These are phyloP conservation scores for Carex scoparia DNA, from an alignment of 176 grass and related monocot species.

Conservation along the genomic window DNA sequence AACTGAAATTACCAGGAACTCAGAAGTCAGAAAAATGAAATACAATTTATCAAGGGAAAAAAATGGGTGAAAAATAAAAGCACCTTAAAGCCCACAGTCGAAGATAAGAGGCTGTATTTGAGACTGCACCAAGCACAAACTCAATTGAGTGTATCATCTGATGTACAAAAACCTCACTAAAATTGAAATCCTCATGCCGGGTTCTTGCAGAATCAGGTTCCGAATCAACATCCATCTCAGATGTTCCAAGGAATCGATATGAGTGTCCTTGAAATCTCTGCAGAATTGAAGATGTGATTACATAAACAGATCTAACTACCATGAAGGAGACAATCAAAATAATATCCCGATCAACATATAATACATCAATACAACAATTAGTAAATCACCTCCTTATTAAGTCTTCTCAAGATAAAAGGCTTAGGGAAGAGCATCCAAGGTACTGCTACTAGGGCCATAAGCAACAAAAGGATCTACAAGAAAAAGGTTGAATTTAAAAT, in stretches of 20 bases:
- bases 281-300: slow-evolving; percentile 6
- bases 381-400: slow-evolving; percentile 74
- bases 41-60: slow-evolving; percentile 14
- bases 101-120: slow-evolving; percentile 98
- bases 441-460: slow-evolving; percentile 80
- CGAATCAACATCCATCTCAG: slow-evolving; percentile 87
- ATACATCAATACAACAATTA: background rate
- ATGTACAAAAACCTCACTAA: slow-evolving; percentile 98
- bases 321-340: background rate
- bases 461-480: slow-evolving; percentile 77
- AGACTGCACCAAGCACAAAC: slow-evolving; percentile 97
- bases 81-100: slow-evolving; percentile 99
- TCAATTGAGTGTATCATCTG: slow-evolving; percentile 99
- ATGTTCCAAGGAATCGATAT: slow-evolving; percentile 85
- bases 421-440: slow-evolving; percentile 99
- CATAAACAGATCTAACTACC: background rate
- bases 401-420: slow-evolving; percentile 87
- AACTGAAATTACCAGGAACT: slow-evolving; percentile 45
- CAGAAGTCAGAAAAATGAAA: slow-evolving; percentile 24
- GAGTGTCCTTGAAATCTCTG: slow-evolving; percentile 97
- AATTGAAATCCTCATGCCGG: slow-evolving; percentile 92
- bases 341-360: background rate
- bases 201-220: slow-evolving; percentile 92
- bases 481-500: slow-evolving; percentile 26
- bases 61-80: slow-evolving; percentile 7